Base-by-base conservation (phyloP, 176 grass and related monocot genomes). In the Hordeum vulgare region DNA sequence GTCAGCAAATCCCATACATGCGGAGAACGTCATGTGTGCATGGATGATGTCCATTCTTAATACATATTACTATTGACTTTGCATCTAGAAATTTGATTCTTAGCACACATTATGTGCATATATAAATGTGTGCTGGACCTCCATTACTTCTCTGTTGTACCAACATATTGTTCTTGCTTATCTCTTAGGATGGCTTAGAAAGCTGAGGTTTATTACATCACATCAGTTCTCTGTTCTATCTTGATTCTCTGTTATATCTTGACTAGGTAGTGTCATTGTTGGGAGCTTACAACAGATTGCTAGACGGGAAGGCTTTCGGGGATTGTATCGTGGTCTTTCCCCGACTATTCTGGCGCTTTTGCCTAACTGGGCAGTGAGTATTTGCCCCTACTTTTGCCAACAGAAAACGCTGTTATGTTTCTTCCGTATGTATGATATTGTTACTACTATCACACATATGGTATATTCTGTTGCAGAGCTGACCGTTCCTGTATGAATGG, bases 331-430 rank as follows among this genome's bases (percentile, higher is more conserved):
- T 20, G 96, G 96, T 57, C 82, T 99, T 53, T 99, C 93, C 63
- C 93, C 96, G 11, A 94, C 96, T 71, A 45, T 96, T 69, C 76
- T 99, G 75, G 96, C 96, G 7, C 85, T 99, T 31, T 87, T 99
- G 29, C 96, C 96, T 39, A 99, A 99, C 70, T 99, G 96, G 96
- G 96, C 96, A 9, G 96, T 99, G 72, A 94, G 96, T 92, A 85
- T 64, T 85, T 80, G 59, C 37, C 61, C 62, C 18, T 82, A 79
- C 81, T 67, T 81, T 64, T 25, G 4, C 29, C 41, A 45, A 53
- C 44, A 68, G 35, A 36, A 69, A 33, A 42, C 62, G 28, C 20
- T 81, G 59, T 77, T 77, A 62, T 11, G 28, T 64, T 78, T 60
- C 14, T 77, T 69, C 26, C 61, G 70, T 6, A 2, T 39, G 11